These are phyloP conservation scores for Cyberlindnera subsufficiens DNA, from an alignment of 805 yeast genomes.

Conservation along the genomic window DNA sequence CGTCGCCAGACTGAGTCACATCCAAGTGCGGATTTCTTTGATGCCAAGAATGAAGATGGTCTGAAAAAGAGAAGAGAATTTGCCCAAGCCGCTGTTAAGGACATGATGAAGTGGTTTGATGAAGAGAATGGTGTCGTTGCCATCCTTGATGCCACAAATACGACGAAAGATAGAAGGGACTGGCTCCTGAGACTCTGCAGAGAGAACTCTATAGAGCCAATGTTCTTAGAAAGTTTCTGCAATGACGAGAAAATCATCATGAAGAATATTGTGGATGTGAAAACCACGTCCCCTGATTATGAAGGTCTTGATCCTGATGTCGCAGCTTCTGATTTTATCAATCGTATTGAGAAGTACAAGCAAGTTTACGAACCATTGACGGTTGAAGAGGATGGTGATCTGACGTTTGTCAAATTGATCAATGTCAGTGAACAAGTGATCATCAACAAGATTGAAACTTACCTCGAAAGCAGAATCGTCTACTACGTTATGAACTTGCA, in stretches of 20 bases:
- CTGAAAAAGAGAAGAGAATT: slow-evolving; percentile 60
- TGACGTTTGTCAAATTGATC: slow-evolving; percentile 82
- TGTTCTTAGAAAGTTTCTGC: slow-evolving; percentile 90
- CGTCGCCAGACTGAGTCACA: slow-evolving; percentile 60
- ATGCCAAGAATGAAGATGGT: slow-evolving; percentile 60
- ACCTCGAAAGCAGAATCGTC: slow-evolving; percentile 86
- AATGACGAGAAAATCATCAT: slow-evolving; percentile 72
- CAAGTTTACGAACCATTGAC: slow-evolving; percentile 73
- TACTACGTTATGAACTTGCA: slow-evolving; percentile 95
- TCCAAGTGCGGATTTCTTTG: slow-evolving; percentile 76
- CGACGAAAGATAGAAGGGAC: slow-evolving; percentile 66
- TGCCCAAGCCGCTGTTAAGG: slow-evolving; percentile 62
- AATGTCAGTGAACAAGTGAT: slow-evolving; percentile 87
- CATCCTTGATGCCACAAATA: slow-evolving; percentile 89
- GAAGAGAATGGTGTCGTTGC: slow-evolving; percentile 85
- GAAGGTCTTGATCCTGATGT: slow-evolving; percentile 50
- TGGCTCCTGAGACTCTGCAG: slow-evolving; percentile 57
- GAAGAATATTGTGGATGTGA: slow-evolving; percentile 81
- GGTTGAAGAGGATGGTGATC: slow-evolving; percentile 46
- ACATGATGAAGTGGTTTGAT: slow-evolving; percentile 82
- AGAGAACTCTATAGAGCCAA: slow-evolving; percentile 70
- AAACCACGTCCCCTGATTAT: slow-evolving; percentile 45
- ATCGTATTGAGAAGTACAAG: slow-evolving; percentile 71
- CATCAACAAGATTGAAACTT: slow-evolving; percentile 80
- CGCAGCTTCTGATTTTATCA: slow-evolving; percentile 67